A percentile compares a stretch with the other conserved stretches of the same genome.
Evolutionary conservation across 177 flowering plant species (phyloP).

Genomic region (Vitis hybrid): DNA sequence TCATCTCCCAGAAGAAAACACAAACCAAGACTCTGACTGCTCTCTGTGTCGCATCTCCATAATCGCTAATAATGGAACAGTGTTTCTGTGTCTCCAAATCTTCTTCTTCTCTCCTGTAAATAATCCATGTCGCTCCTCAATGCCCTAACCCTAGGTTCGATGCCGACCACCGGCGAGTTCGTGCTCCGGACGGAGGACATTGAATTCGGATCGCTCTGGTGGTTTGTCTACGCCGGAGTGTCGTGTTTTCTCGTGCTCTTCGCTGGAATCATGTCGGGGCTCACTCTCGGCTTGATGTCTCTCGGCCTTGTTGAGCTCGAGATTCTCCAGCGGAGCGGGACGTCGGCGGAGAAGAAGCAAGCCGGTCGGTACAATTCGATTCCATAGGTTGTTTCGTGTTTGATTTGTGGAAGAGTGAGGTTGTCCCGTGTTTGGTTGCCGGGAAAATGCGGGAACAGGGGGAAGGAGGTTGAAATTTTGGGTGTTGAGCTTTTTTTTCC

Average conservation of each 20-base stretch:
- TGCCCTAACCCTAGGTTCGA: slow-evolving; percentile 11
- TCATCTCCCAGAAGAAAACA: background rate
- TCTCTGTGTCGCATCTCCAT: background rate
- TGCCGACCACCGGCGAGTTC: slow-evolving; percentile 4
- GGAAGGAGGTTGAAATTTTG: too few species aligned
- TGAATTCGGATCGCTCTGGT: slow-evolving; percentile 51
- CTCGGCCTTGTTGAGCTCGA: slow-evolving; percentile 87
- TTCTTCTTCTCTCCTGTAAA: background rate
- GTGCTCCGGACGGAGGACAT: slow-evolving; percentile 36
- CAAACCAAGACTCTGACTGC: background rate
- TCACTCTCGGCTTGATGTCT: slow-evolving; percentile 83
- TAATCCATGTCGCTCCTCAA: slow-evolving; percentile 10
- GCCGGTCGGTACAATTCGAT: slow-evolving; percentile 43
- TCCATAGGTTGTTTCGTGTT: background rate
- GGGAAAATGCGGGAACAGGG: too few species aligned
- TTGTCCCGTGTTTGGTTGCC: background rate
- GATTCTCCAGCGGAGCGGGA: slow-evolving; percentile 75
- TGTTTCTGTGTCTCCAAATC: background rate
- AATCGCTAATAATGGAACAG: background rate
- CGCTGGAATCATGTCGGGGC: slow-evolving; percentile 86
- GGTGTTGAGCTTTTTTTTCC: background rate
- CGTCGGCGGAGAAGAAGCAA: slow-evolving; percentile 73
- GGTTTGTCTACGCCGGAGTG: slow-evolving; percentile 69
- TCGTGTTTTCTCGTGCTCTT: slow-evolving; percentile 75
- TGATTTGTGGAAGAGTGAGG: background rate